These are phyloP conservation scores for Botryotinia narcissicola DNA, from an alignment of 2,329 filamentous ascomycete species.

Conservation along the genomic window DNA sequence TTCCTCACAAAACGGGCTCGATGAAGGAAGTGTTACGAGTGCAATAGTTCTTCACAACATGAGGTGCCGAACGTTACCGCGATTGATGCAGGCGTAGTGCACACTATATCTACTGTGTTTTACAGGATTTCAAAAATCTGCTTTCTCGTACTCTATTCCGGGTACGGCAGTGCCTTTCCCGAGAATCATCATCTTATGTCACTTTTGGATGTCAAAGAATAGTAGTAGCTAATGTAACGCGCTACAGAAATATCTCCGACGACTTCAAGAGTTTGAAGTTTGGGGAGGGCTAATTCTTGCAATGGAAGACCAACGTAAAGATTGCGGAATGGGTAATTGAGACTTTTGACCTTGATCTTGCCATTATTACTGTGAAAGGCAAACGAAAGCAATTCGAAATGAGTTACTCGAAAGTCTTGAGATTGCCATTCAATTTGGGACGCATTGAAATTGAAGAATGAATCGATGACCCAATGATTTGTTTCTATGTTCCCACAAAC, in stretches of 20 bases:
- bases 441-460: background rate
- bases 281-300: background rate
- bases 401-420: background rate
- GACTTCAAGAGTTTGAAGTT: too few species aligned
- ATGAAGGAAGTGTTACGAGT: conserved; percentile 4
- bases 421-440: background rate
- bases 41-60: background rate
- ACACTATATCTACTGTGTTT: background rate
- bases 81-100: background rate
- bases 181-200: background rate
- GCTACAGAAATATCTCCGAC: background rate
- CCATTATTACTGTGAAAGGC: background rate
- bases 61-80: background rate
- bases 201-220: background rate
- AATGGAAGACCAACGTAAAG: background rate
- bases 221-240: background rate
- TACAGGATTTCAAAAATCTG: background rate
- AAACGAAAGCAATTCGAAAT: background rate
- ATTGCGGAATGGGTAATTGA: background rate
- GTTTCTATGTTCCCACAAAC: background rate
- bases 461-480: conserved; percentile 9
- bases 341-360: background rate
- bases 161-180: background rate
- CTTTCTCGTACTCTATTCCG: background rate
- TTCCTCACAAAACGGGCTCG: background rate